Evolutionary conservation across 768 basidiomycete genomes (phyloP).

Genomic region (Mycena polygramma): DNA sequence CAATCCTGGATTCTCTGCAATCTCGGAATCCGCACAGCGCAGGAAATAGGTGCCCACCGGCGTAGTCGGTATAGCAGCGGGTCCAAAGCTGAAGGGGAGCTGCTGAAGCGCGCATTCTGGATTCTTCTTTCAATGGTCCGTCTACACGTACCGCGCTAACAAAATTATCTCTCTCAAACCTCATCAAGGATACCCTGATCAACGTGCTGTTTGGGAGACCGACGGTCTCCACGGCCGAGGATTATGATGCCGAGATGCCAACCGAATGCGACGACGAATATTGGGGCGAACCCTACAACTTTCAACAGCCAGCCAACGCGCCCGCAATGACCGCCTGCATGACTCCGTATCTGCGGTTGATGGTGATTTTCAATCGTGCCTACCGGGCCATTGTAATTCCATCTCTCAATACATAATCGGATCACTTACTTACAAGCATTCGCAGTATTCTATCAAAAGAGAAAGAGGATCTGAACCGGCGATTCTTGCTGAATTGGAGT

Average conservation of each 20-base stretch:
- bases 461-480: conserved; percentile 1
- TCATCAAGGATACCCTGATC: conserved; percentile 21
- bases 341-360: conserved; percentile 24
- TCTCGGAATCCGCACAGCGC: conserved; percentile 22
- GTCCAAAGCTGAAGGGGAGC: conserved; percentile 1
- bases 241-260: conserved; percentile 25
- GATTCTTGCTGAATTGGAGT: conserved; percentile 32
- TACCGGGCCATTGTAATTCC: conserved; percentile 11
- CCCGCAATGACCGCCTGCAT: background rate
- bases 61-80: conserved; percentile 11
- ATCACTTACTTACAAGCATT: too few relatives aligned
- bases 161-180: too few relatives aligned
- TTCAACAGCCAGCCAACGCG: conserved; percentile 22
- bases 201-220: conserved; percentile 22
- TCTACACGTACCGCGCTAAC: background rate
- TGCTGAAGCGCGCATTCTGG: conserved; percentile 25
- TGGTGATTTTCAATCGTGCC: conserved; percentile 13
- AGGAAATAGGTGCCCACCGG: conserved; percentile 25
- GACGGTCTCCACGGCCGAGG: conserved; percentile 6
- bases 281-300: conserved; percentile 16
- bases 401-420: background rate
- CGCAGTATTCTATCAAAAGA: conserved; percentile 22
- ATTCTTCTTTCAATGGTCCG: conserved; percentile 5
- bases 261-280: conserved; percentile 26
- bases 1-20: conserved; percentile 6